Percentiles rank a stretch among this genome's conserved stretches.
These are phyloP conservation scores for Begonia fuchsioides DNA, from an alignment of 306 rosid genomes.

Conservation along the genomic window DNA sequence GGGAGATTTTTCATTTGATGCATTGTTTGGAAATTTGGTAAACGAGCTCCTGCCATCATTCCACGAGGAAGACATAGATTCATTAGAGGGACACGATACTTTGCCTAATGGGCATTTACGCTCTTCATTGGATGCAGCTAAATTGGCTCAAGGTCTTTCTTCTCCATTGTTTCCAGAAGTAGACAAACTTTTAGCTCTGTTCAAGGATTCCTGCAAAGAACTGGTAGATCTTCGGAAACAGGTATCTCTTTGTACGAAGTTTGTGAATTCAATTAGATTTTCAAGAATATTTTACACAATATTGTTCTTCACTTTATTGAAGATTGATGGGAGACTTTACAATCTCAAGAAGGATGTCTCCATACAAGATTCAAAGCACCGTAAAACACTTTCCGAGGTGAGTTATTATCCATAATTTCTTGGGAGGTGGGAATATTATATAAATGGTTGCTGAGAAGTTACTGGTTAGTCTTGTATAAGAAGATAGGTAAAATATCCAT, in stretches of 20 bases:
- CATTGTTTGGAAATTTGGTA: conserved; percentile 80
- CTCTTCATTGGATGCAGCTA: conserved; percentile 31
- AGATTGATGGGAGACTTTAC: conserved; percentile 80
- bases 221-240: conserved; percentile 84
- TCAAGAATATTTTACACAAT: conserved; percentile 1
- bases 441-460: no score
- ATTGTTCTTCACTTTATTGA: neutral
- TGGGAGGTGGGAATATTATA: no score
- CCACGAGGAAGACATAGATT: conserved; percentile 57
- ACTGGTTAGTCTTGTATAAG: no score
- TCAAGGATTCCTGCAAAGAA: conserved; percentile 87
- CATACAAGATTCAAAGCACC: conserved; percentile 83
- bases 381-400: conserved; percentile 89
- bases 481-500: no score
- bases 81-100: conserved; percentile 40
- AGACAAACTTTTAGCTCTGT: conserved; percentile 64
- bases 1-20: conserved; percentile 94
- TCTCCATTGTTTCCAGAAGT: conserved; percentile 81
- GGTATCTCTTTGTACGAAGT: conserved; percentile 20
- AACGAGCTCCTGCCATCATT: conserved; percentile 78
- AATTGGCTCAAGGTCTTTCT: conserved; percentile 32
- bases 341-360: conserved; percentile 84
- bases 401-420: conserved; percentile 13
- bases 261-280: neutral
- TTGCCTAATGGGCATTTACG: conserved; percentile 54